These are phyloP conservation scores for Fusarium euwallaceae DNA, from an alignment of 2,329 filamentous ascomycete genomes.

Conservation along the genomic window DNA sequence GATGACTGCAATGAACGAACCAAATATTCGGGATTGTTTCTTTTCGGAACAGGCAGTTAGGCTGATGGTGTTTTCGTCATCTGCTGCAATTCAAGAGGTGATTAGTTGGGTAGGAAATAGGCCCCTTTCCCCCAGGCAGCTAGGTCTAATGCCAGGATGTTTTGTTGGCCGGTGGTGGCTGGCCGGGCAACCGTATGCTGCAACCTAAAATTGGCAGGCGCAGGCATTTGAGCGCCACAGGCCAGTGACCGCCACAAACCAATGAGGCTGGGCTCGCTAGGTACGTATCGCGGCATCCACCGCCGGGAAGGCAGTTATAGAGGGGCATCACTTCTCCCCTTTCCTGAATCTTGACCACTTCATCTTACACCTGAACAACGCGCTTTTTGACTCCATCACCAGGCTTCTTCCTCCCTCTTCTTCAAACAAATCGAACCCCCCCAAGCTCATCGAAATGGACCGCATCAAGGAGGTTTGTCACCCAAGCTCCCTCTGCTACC, in stretches of 20 bases:
- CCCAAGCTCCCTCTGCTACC: conserved; percentile 41
- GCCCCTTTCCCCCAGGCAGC: conserved; percentile 16
- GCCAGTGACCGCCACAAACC: conserved; percentile 42
- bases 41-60: conserved; percentile 20
- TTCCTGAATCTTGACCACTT: conserved; percentile 52
- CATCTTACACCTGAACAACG: conserved; percentile 51
- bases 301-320: conserved; percentile 46
- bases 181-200: conserved; percentile 47
- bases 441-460: conserved; percentile 72
- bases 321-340: conserved; percentile 56
- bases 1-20: conserved; percentile 30
- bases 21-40: conserved; percentile 20
- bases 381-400: conserved; percentile 49
- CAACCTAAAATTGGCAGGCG: conserved; percentile 26
- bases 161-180: conserved; percentile 43
- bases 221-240: conserved; percentile 37
- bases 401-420: conserved; percentile 33
- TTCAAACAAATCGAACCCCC: conserved; percentile 18
- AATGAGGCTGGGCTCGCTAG: conserved; percentile 39
- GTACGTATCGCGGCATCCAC: conserved; percentile 41
- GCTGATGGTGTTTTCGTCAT: conserved; percentile 27
- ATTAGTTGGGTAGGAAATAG: conserved; percentile 36
- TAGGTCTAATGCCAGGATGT: conserved; percentile 32
- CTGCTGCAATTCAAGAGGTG: conserved; percentile 29
- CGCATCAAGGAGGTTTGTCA: conserved; percentile 87